Evolutionary conservation across 2,329 filamentous ascomycete species (phyloP).

Genomic region (Cercospora canescens): DNA sequence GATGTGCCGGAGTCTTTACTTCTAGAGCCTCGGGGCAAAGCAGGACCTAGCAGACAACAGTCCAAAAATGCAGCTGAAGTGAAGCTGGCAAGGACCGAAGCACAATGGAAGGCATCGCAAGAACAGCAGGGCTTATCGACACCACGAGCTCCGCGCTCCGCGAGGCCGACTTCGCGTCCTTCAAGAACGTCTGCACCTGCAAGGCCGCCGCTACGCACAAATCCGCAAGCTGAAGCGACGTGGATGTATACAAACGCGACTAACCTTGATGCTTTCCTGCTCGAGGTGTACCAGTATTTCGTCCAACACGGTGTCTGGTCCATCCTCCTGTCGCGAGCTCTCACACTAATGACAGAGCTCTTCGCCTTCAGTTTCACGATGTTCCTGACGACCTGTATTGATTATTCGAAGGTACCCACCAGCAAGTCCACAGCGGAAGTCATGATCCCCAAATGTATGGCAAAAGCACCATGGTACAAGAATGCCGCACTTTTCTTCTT

Average conservation of each 20-base stretch:
- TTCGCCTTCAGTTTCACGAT: slow-evolving; percentile 83
- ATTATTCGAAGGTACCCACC: slow-evolving; percentile 71
- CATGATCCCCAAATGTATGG: slow-evolving; percentile 72
- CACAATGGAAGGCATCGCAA: slow-evolving; percentile 54
- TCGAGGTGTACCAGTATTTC: slow-evolving; percentile 84
- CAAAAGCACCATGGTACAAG: slow-evolving; percentile 70
- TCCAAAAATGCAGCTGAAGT: slow-evolving; percentile 10
- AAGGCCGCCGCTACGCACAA: slow-evolving; percentile 38
- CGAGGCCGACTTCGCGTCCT: slow-evolving; percentile 18
- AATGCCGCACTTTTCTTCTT: slow-evolving; percentile 82
- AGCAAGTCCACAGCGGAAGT: slow-evolving; percentile 64
- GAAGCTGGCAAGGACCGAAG: slow-evolving; percentile 33
- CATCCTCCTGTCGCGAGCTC: slow-evolving; percentile 69
- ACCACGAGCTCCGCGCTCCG: slow-evolving; percentile 14
- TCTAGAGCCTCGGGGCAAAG: slow-evolving; percentile 51
- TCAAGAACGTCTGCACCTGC: slow-evolving; percentile 23
- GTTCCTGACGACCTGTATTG: slow-evolving; percentile 81
- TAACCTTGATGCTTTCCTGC: slow-evolving; percentile 84
- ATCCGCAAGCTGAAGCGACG: slow-evolving; percentile 75
- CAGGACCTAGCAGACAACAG: slow-evolving; percentile 12
- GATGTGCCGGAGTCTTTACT: slow-evolving; percentile 65
- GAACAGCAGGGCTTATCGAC: slow-evolving; percentile 47
- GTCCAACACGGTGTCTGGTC: slow-evolving; percentile 81
- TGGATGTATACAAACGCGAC: slow-evolving; percentile 93
- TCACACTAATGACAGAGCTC: slow-evolving; percentile 77